These are phyloP conservation scores for Trypanosoma theileri DNA, from an alignment of 208 protist genomes.

Conservation along the genomic window DNA sequence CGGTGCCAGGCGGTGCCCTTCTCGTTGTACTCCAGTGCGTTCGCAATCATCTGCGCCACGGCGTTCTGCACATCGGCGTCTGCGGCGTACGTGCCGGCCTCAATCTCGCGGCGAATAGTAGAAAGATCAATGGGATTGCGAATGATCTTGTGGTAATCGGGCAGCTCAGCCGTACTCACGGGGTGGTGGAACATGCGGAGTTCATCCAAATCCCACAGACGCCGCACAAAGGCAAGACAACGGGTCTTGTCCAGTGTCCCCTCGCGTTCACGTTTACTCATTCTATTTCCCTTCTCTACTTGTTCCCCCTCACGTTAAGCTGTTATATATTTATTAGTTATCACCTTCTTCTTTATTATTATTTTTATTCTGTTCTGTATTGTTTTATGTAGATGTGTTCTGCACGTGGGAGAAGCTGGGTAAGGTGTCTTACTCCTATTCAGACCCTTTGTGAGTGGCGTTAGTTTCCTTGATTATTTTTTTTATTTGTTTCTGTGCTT, in stretches of 20 bases:
- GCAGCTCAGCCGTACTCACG: conserved; percentile 72
- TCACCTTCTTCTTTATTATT: too few relatives aligned
- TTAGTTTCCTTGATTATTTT: background rate
- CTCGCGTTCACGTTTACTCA: conserved; percentile 40
- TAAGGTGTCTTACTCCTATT: too few relatives aligned
- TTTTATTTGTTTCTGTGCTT: background rate
- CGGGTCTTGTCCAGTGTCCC: conserved; percentile 46
- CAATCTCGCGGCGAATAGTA: conserved; percentile 70
- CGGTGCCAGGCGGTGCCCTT: conserved; percentile 62
- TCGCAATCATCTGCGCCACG: conserved; percentile 84
- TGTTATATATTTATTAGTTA: too few relatives aligned
- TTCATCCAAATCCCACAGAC: conserved; percentile 74
- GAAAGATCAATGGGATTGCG: conserved; percentile 75
- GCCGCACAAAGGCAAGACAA: conserved; percentile 64
- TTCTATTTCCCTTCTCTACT: background rate
- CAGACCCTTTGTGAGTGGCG: too few relatives aligned
- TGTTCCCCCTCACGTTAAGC: background rate
- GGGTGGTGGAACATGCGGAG: conserved; percentile 89
- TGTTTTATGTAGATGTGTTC: too few relatives aligned
- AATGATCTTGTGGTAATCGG: conserved; percentile 74
- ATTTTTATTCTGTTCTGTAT: too few relatives aligned
- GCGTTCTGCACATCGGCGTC: conserved; percentile 80
- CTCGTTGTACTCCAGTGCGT: conserved; percentile 86
- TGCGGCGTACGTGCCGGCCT: conserved; percentile 51
- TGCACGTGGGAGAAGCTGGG: too few relatives aligned